Conservation (phyloP, 202 grass and related monocot species). For the Bolboschoenoplectus hybrid region DNA sequence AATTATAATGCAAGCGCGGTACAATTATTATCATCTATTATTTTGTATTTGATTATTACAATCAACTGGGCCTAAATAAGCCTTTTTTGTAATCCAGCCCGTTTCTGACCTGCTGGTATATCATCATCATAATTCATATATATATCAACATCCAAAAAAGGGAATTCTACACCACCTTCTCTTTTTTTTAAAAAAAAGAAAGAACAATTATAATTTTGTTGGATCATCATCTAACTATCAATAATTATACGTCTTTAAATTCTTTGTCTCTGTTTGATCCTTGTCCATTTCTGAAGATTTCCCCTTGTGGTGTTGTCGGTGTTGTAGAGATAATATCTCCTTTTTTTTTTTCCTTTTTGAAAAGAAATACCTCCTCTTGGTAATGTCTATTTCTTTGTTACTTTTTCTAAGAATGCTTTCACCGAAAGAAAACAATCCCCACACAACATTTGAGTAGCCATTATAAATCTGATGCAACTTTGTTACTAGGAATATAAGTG, state of each 20-base stretch:
- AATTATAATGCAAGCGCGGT: too few relatives aligned
- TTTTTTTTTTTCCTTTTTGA: not conserved
- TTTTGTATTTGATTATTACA: too few relatives aligned
- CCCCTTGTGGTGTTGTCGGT: not conserved
- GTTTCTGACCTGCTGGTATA: not conserved
- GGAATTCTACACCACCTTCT: not conserved
- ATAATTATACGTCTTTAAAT: not conserved
- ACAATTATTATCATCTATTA: too few relatives aligned
- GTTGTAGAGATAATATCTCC: slow-evolving; percentile 7
- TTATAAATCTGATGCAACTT: not conserved
- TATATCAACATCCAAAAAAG: not conserved
- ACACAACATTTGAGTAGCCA: not conserved
- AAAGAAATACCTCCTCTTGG: not conserved
- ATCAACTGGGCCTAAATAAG: not conserved
- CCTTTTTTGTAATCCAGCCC: not conserved
- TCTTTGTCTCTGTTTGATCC: not conserved
- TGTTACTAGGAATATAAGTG: not conserved
- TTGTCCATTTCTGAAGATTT: not conserved
- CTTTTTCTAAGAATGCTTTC: slow-evolving; percentile 3
- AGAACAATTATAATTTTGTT: not conserved
- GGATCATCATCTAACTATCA: not conserved
- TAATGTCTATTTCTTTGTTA: not conserved
- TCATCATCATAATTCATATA: not conserved
- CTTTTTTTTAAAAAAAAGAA: too few relatives aligned
- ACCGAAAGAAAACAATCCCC: not conserved